Conservation (phyloP, 139 green algal genomes). For the Dunaliella primolecta region DNA sequence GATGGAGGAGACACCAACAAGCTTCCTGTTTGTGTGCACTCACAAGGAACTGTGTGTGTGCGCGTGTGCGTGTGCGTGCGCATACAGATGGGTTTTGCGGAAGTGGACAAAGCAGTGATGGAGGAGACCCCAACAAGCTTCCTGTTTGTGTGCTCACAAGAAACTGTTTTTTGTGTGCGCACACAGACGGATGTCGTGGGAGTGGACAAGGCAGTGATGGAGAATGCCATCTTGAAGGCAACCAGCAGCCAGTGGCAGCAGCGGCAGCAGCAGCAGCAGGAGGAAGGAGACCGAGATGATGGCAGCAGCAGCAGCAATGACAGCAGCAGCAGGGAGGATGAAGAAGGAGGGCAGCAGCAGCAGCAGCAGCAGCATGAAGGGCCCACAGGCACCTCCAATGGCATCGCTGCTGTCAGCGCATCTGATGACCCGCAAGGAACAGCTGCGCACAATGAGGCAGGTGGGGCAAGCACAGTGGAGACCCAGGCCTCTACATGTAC, state of each 20-base stretch:
- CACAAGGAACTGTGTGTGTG: background rate
- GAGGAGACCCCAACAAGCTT: too few species aligned
- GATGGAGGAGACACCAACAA: too few species aligned
- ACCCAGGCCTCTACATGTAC: too few species aligned
- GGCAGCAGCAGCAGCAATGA: background rate
- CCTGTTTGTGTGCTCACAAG: too few species aligned
- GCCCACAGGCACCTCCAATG: too few species aligned
- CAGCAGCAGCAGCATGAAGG: background rate
- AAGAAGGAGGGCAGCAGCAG: background rate
- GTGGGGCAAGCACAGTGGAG: too few species aligned
- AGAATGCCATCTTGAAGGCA: slow-evolving; percentile 50
- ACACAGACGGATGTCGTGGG: background rate
- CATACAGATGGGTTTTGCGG: too few species aligned
- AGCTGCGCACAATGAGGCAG: background rate
- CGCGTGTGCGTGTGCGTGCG: background rate
- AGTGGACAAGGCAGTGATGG: background rate
- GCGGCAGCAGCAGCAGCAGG: background rate
- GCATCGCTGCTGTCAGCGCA: too few species aligned
- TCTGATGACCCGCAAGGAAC: too few species aligned
- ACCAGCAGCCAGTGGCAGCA: slow-evolving; percentile 49
- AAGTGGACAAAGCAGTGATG: too few species aligned
- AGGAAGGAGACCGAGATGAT: background rate
- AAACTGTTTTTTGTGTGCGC: background rate
- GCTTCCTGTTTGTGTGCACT: too few species aligned
- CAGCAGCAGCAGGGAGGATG: background rate